phyloP scores from a whole-genome alignment of 2,329 filamentous ascomycete species.

The Pseudopyricularia cyperi region DNA sequence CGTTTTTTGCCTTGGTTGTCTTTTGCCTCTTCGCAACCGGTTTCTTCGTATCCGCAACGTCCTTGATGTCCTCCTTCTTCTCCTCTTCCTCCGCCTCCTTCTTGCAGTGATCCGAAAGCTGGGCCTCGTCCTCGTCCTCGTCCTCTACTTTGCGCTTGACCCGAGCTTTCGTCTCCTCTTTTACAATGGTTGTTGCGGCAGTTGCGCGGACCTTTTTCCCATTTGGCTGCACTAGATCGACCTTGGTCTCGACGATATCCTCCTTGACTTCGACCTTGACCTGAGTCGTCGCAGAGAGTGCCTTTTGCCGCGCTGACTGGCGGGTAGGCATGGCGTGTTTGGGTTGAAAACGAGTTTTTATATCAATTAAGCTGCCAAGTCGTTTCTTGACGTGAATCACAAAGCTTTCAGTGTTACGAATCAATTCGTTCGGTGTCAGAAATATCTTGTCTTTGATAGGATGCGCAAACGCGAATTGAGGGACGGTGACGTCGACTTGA shows the following conservation, averaged over 20 bases:
- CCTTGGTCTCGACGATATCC: slow-evolving; percentile 3
- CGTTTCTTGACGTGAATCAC: too few relatives aligned
- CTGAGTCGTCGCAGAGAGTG: not conserved
- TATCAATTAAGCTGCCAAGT: not conserved
- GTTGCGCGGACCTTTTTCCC: slow-evolving; percentile 4
- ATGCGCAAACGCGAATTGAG: too few relatives aligned
- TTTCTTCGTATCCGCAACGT: slow-evolving; percentile 22
- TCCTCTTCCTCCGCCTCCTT: slow-evolving; percentile 8
- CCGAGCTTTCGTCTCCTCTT: slow-evolving; percentile 14
- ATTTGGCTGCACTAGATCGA: slow-evolving; percentile 3
- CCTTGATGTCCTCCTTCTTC: slow-evolving; percentile 10
- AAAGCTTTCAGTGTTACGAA: too few relatives aligned
- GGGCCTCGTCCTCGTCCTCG: slow-evolving; percentile 13
- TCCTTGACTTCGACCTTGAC: slow-evolving; percentile 7
- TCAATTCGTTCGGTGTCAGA: too few relatives aligned
- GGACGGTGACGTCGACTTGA: too few relatives aligned
- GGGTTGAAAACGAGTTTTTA: not conserved
- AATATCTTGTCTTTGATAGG: too few relatives aligned
- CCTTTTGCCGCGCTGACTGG: not conserved
- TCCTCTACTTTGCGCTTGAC: slow-evolving; percentile 11
- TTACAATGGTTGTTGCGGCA: slow-evolving; percentile 15
- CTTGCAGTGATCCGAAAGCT: slow-evolving; percentile 9
- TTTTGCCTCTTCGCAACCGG: slow-evolving; percentile 19
- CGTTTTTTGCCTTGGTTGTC: slow-evolving; percentile 28
- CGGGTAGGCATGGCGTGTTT: not conserved